A percentile compares a stretch with the other conserved stretches of the same genome.
These are phyloP conservation scores for Neurospora intermedia DNA, from an alignment of 495 filamentous ascomycete genomes.

Conservation along the genomic window DNA sequence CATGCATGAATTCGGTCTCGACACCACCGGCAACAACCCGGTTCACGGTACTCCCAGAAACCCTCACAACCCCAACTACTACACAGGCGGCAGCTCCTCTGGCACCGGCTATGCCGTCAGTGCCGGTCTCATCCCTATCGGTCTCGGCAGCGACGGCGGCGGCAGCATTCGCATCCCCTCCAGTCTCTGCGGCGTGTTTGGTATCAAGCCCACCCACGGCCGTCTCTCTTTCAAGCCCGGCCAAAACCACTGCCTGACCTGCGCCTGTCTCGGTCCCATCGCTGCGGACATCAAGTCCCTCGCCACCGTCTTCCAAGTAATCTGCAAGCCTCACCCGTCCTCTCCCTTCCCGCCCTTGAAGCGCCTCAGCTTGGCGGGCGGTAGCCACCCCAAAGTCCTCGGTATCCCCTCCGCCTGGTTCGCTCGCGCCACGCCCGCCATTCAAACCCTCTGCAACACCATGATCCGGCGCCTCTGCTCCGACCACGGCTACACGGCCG, in stretches of 20 bases:
- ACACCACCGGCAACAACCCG: conserved; percentile 78
- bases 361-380: conserved; percentile 2
- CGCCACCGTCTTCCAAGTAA: conserved; percentile 57
- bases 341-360: conserved; percentile 33
- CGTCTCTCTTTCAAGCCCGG: conserved; percentile 56
- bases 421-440: conserved; percentile 49
- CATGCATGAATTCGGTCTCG: conserved; percentile 77
- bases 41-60: conserved; percentile 68
- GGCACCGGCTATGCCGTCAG: conserved; percentile 66
- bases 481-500: conserved; percentile 46
- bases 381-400: conserved; percentile 29
- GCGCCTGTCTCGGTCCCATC: conserved; percentile 60
- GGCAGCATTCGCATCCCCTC: conserved; percentile 73
- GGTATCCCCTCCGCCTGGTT: conserved; percentile 68
- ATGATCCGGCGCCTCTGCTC: conserved; percentile 47
- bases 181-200: conserved; percentile 69
- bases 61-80: conserved; percentile 63
- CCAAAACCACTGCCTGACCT: conserved; percentile 46
- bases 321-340: conserved; percentile 57
- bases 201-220: conserved; percentile 69
- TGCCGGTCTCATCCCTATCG: conserved; percentile 67
- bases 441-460: conserved; percentile 47
- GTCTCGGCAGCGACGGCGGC: conserved; percentile 71
- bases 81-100: conserved; percentile 75
- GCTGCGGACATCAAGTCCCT: conserved; percentile 65